These are phyloP conservation scores for Wickerhamiella parazyma DNA, from an alignment of 805 yeast species.

Conservation along the genomic window DNA sequence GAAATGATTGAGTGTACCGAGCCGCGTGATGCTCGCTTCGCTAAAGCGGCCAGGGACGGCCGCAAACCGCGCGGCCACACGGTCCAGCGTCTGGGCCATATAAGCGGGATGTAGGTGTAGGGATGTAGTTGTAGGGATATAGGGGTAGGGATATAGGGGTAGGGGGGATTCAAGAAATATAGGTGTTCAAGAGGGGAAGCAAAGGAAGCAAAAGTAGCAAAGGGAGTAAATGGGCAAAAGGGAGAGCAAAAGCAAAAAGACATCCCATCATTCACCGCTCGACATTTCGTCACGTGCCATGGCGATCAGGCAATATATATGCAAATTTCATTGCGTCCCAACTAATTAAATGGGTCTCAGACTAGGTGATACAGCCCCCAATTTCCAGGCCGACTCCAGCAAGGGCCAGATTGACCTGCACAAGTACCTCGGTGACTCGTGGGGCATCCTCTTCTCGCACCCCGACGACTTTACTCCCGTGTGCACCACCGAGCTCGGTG, in stretches of 20 bases:
- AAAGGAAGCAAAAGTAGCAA: not conserved
- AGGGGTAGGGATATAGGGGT: no score
- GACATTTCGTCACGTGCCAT: constrained; percentile 7
- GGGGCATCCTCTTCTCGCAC: constrained; percentile 82
- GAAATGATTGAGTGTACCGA: constrained; percentile 25
- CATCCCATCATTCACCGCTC: no score
- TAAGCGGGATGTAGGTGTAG: not conserved
- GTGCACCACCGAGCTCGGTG: constrained; percentile 90
- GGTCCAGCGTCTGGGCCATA: constrained; percentile 16
- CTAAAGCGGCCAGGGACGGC: constrained; percentile 26
- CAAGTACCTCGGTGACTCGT: constrained; percentile 64
- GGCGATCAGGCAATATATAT: not conserved
- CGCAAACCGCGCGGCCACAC: constrained; percentile 18
- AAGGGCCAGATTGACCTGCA: constrained; percentile 74
- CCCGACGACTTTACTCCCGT: constrained; percentile 95
- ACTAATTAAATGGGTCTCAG: constrained; percentile 30
- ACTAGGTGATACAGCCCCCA: constrained; percentile 76
- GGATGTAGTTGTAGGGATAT: no score
- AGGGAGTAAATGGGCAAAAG: no score
- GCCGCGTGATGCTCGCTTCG: constrained; percentile 24
- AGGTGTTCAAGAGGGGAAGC: no score
- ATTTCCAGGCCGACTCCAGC: constrained; percentile 70
- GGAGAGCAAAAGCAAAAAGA: no score
- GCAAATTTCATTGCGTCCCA: not conserved
- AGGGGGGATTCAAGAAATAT: no score